phyloP scores from a whole-genome alignment of 805 yeast species.

The Saccharomycopsis sp. region DNA sequence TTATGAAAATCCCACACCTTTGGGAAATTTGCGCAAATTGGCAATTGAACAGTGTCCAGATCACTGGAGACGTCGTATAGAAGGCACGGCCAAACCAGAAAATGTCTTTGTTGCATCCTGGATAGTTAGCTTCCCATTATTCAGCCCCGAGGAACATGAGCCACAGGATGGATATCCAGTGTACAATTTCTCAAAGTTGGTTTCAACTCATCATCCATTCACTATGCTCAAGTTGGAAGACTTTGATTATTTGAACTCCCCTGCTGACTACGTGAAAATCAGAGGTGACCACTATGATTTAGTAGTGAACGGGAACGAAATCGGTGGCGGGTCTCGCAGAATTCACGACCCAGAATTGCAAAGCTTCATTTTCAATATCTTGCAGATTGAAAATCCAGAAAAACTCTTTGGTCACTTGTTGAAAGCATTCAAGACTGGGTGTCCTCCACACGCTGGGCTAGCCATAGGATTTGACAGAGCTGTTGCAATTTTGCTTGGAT shows the following conservation, averaged over 20 bases:
- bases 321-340: constrained; percentile 97
- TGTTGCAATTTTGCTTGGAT: constrained; percentile 82
- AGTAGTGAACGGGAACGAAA: constrained; percentile 88
- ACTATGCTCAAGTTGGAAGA: constrained; percentile 81
- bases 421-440: constrained; percentile 74
- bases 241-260: constrained; percentile 39
- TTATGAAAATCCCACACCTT: constrained; percentile 92
- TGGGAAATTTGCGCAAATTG: constrained; percentile 77
- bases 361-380: constrained; percentile 56
- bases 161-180: constrained; percentile 40
- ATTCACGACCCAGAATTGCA: constrained; percentile 81
- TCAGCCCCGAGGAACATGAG: constrained; percentile 56
- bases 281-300: constrained; percentile 91
- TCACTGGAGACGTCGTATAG: constrained; percentile 36
- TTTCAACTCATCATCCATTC: constrained; percentile 94
- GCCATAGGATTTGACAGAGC: constrained; percentile 93
- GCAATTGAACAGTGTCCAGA: constrained; percentile 48
- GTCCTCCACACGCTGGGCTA: constrained; percentile 98
- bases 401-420: constrained; percentile 77
- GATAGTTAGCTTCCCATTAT: constrained; percentile 90
- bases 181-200: constrained; percentile 41
- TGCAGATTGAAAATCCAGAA: constrained; percentile 51
- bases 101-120: constrained; percentile 55
- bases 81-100: constrained; percentile 3
- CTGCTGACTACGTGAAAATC: constrained; percentile 48